Percentiles rank a stretch among this genome's conserved stretches.
Evolutionary conservation across 2,329 filamentous ascomycete genomes (phyloP).

Genomic region (Thermoascus crustaceus): DNA sequence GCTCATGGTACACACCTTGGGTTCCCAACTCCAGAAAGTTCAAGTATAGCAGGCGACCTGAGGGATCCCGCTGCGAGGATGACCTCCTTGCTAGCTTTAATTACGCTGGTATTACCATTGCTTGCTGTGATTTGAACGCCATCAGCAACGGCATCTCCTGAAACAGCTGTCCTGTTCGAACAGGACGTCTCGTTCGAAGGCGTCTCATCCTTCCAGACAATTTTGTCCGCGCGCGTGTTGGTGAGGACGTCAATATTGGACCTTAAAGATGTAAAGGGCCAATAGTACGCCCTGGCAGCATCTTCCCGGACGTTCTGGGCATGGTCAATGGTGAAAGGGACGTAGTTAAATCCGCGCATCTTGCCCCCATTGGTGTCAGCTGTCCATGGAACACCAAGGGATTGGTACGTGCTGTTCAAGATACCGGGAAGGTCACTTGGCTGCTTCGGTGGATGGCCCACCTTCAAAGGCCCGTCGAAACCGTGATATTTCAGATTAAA

Average conservation of each 20-base stretch:
- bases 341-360: slow-evolving; percentile 38
- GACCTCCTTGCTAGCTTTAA: slow-evolving; percentile 42
- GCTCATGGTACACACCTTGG: slow-evolving; percentile 11
- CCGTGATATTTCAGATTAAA: slow-evolving; percentile 20
- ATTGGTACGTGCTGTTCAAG: slow-evolving; percentile 30
- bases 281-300: slow-evolving; percentile 43
- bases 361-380: slow-evolving; percentile 36
- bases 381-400: slow-evolving; percentile 31
- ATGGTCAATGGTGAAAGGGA: slow-evolving; percentile 35
- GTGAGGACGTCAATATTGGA: slow-evolving; percentile 37
- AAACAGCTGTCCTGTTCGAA: too few species aligned
- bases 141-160: slow-evolving; percentile 12
- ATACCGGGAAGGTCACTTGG: slow-evolving; percentile 17
- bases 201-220: slow-evolving; percentile 28
- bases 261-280: slow-evolving; percentile 29
- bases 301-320: slow-evolving; percentile 35
- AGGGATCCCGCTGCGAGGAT: slow-evolving; percentile 53
- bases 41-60: slow-evolving; percentile 49
- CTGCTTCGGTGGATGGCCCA: slow-evolving; percentile 16
- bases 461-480: slow-evolving; percentile 20
- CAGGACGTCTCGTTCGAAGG: too few species aligned
- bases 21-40: slow-evolving; percentile 53
- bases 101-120: slow-evolving; percentile 15
- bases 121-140: slow-evolving; percentile 23
- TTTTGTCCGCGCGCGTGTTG: slow-evolving; percentile 34